A percentile compares a stretch with the other conserved stretches of the same genome.
Evolutionary conservation across 495 filamentous ascomycete species (phyloP).

Genomic region (Terfezia claveryi): DNA sequence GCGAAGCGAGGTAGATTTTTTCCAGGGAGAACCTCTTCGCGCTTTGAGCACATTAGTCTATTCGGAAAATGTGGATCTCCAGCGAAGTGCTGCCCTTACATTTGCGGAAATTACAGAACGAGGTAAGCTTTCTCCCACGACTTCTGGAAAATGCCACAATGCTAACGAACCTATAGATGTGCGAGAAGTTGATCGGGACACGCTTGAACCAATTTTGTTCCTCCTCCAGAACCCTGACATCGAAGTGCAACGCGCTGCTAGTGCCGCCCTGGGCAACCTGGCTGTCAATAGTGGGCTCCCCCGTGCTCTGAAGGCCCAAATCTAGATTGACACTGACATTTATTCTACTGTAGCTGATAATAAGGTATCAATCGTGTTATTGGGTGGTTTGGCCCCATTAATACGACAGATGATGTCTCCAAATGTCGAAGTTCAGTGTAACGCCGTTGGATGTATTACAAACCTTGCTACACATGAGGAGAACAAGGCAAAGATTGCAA

Average conservation of each 20-base stretch:
- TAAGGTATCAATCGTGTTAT: slow-evolving; percentile 82
- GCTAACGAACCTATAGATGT: slow-evolving; percentile 41
- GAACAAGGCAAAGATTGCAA: slow-evolving; percentile 95
- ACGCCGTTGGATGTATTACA: slow-evolving; percentile 95
- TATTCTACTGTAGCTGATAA: slow-evolving; percentile 62
- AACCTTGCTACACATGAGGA: slow-evolving; percentile 96
- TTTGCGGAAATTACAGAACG: slow-evolving; percentile 97
- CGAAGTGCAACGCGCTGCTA: slow-evolving; percentile 90
- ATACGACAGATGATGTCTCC: slow-evolving; percentile 96
- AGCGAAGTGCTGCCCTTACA: slow-evolving; percentile 89
- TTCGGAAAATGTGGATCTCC: slow-evolving; percentile 95
- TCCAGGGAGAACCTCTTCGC: slow-evolving; percentile 84
- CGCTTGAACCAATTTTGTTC: slow-evolving; percentile 85
- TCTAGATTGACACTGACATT: slow-evolving; percentile 5
- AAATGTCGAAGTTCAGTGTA: slow-evolving; percentile 99
- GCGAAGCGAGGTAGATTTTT: slow-evolving; percentile 94
- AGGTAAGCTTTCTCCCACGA: slow-evolving; percentile 32
- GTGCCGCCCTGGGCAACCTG: slow-evolving; percentile 85
- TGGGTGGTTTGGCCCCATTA: slow-evolving; percentile 74
- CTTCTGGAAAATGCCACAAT: not conserved
- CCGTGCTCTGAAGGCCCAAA: not conserved
- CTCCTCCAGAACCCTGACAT: slow-evolving; percentile 87
- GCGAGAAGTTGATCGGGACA: slow-evolving; percentile 81
- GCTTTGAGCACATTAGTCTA: slow-evolving; percentile 90
- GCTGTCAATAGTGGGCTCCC: slow-evolving; percentile 79